Base-by-base conservation (phyloP, 148 eudicot species). In the Mesembryanthemum crystallinum region DNA sequence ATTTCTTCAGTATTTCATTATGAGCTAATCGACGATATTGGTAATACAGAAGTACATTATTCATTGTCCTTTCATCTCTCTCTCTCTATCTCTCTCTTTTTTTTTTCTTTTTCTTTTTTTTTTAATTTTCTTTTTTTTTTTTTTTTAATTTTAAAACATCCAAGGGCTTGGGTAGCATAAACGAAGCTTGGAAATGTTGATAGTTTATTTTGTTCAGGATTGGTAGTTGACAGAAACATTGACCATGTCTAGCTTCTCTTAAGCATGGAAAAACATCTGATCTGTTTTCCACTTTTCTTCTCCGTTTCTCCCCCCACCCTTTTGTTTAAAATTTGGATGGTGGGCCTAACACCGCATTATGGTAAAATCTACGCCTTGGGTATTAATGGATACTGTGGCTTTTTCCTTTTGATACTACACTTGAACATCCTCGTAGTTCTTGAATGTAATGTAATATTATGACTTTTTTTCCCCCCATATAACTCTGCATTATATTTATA, bases 1-100 rank as follows among this genome's bases (percentile, higher is more conserved):
- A 63, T 71, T 54, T 76, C 72, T 61, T 79, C 80, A 18, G 71
- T 79, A 65, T 73, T 79, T 63, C 78, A 79, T 58, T 76, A 76
- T 8, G 83, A 70, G 35, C 75, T 73, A 21, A 55, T 70, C 32
- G 59, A 64, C 21, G 64, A 64, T 62, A 57, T 54, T 70, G 83
- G 83, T 83, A 72, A 70, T 71, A n/a, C 20, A 20, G n/a, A 8
- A 62, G 39, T 47, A 72, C 54, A 35, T 67, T 74, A 12, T 33
- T 28, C 23, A 54, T 71, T n/a, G 39, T 73, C 0, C 28, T 61
- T 33, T 39, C 30, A 28, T 42, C 47, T 61, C 54, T 35, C n/a
- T n/a, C n/a, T n/a, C n/a, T n/a, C n/a, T n/a, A n/a, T n/a, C n/a
- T n/a, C n/a, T n/a, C n/a, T n/a, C n/a, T n/a, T n/a, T n/a, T n/a